Evolutionary conservation across 2,329 filamentous ascomycete genomes (phyloP).

Genomic region (Pyrenophora tritici-repentis): DNA sequence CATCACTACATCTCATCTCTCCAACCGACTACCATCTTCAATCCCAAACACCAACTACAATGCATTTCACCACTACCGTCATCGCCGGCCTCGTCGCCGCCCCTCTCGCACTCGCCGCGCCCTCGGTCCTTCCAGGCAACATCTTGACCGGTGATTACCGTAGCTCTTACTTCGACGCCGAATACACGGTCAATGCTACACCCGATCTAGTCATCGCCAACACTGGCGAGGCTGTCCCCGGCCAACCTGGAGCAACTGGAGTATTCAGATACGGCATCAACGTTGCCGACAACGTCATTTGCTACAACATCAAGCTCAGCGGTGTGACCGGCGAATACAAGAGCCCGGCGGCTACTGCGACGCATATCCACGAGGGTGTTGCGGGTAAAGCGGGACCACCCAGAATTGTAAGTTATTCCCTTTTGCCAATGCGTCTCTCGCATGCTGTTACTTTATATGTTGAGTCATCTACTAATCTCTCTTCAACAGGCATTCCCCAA

Average conservation of each 20-base stretch:
- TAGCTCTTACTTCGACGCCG: slow-evolving; percentile 54
- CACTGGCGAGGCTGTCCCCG: slow-evolving; percentile 46
- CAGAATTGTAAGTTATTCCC: slow-evolving; percentile 44
- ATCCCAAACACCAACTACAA: slow-evolving; percentile 8
- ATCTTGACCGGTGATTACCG: slow-evolving; percentile 32
- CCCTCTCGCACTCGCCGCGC: slow-evolving; percentile 28
- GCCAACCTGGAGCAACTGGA: slow-evolving; percentile 53
- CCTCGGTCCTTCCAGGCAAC: slow-evolving; percentile 9
- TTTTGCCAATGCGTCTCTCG: slow-evolving; percentile 16
- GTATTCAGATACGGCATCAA: slow-evolving; percentile 61
- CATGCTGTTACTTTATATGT: too few species aligned
- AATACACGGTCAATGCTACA: slow-evolving; percentile 55
- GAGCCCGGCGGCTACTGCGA: slow-evolving; percentile 58
- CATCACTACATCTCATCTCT: slow-evolving; percentile 1
- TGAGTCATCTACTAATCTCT: neutral
- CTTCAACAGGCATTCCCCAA: slow-evolving; percentile 25
- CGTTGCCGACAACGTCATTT: slow-evolving; percentile 51
- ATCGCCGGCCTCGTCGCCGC: slow-evolving; percentile 26
- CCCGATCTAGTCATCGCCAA: slow-evolving; percentile 57
- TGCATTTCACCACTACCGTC: slow-evolving; percentile 30
- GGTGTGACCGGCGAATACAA: slow-evolving; percentile 57
- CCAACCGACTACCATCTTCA: neutral
- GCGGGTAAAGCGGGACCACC: slow-evolving; percentile 57
- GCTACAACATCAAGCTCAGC: slow-evolving; percentile 58
- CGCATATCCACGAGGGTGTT: slow-evolving; percentile 60